Base-by-base conservation (phyloP, 495 filamentous ascomycete genomes). In the Xylaria castorea region DNA sequence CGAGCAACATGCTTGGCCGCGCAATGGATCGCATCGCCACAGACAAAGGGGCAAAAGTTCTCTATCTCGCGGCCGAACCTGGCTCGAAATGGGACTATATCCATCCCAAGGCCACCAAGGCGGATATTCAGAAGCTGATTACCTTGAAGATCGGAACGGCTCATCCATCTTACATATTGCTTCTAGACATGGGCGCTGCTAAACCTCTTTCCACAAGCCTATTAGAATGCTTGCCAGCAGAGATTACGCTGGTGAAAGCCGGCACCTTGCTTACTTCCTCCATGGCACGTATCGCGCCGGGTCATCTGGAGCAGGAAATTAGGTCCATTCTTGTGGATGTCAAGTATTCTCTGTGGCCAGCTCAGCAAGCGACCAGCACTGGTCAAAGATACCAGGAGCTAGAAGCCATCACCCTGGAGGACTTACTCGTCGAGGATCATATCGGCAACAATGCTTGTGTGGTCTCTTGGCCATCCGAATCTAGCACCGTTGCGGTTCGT, bases 81-180 rank as follows among this genome's bases (percentile, higher is more conserved):
- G 60, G 38, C 60, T 22, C 60, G 18, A 34, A 63, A 42, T 63
- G 60, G 60, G 60, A 34, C 36, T 63, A 42, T 25, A 63, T 63
- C 20, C 60, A 63, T 18, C 60, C 60, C 60, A 63, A 63, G 18
- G 36, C 60, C 32, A 63, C 60, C 34, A 63, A 63, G 60, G 36
- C 60, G 4, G 60, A 63, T 18, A 63, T 63, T 16, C 34, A 63
- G 60, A 42, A 20, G 3, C 44, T 40, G 36, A n/a, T 63, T 25
- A 63, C 36, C 4, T 42, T n/a, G 4, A 63, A 42, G 60, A 16
- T 48, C 44, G 44, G 44, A 48, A 48, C 44, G 16, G 44, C 44
- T 48, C 44, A 18, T 20, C 44, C 44, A n/a, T 48, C 44, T 20
- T 48, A 12, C 18, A 48, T 48, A 18, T 20, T 48, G 44, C 44